Percentiles rank a stretch among this genome's conserved stretches.
Evolutionary conservation across 306 rosid genomes (phyloP).

Genomic region (Cicer chorassanicum): DNA sequence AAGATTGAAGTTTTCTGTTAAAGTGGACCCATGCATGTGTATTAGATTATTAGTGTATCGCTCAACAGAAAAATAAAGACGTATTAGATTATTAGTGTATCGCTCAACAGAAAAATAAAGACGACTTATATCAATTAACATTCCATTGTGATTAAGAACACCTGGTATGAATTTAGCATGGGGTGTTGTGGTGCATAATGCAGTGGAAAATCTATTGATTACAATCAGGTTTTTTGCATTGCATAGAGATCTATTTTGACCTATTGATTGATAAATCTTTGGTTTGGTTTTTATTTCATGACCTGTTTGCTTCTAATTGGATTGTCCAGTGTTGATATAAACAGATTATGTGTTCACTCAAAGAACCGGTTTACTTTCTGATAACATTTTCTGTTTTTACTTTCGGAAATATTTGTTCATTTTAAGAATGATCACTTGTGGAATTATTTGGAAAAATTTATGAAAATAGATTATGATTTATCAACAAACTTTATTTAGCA

Average conservation of each 20-base stretch:
- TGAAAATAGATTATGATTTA: too few relatives aligned
- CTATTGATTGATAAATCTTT: too few relatives aligned
- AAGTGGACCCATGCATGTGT: background rate
- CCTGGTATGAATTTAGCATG: too few relatives aligned
- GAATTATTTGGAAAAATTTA: too few relatives aligned
- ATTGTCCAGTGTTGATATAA: background rate
- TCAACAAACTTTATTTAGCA: too few relatives aligned
- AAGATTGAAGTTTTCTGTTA: conserved; percentile 23
- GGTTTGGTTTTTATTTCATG: background rate
- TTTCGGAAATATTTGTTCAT: too few relatives aligned
- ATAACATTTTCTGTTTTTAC: too few relatives aligned
- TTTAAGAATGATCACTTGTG: too few relatives aligned
- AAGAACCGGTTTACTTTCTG: too few relatives aligned
- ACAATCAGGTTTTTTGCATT: background rate
- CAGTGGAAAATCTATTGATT: background rate
- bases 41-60: background rate
- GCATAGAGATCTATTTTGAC: background rate
- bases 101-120: background rate
- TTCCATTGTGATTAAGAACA: too few relatives aligned
- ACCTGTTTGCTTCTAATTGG: background rate
- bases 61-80: background rate
- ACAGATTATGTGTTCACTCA: background rate
- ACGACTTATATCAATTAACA: too few relatives aligned
- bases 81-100: background rate
- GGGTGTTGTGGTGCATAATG: background rate